phyloP scores from a whole-genome alignment of 805 yeast genomes.

The Candida awuae region DNA sequence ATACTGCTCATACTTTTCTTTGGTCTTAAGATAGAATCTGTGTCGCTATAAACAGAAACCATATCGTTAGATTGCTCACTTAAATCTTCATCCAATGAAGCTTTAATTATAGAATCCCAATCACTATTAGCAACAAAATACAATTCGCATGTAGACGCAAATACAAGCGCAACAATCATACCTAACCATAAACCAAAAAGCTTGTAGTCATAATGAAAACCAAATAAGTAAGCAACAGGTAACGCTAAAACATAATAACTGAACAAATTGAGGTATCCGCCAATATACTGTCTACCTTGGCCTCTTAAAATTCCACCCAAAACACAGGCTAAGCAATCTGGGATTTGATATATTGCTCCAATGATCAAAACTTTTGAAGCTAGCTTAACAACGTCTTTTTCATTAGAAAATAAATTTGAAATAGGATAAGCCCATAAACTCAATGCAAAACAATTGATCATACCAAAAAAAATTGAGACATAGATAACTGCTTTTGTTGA shows the following conservation, averaged over 20 bases:
- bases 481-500: constrained; percentile 32
- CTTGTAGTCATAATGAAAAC: constrained; percentile 43
- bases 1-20: constrained; percentile 15
- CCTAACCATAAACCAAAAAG: constrained; percentile 63
- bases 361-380: constrained; percentile 50
- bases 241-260: constrained; percentile 56
- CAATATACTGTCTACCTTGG: constrained; percentile 63
- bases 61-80: not conserved
- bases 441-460: constrained; percentile 39
- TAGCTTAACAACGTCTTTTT: constrained; percentile 44
- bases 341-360: constrained; percentile 60
- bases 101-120: constrained; percentile 26
- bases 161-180: constrained; percentile 42
- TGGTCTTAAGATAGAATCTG: constrained; percentile 10
- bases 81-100: constrained; percentile 25
- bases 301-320: constrained; percentile 74
- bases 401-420: constrained; percentile 52
- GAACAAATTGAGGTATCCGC: constrained; percentile 49
- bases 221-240: constrained; percentile 48
- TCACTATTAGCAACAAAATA: constrained; percentile 23
- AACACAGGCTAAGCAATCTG: constrained; percentile 62
- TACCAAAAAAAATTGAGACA: constrained; percentile 31
- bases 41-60: constrained; percentile 2
- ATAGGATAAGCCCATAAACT: constrained; percentile 35
- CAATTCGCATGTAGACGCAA: constrained; percentile 40